Base-by-base conservation (phyloP, 345 rosid genomes). In the Moricandia arvensis region DNA sequence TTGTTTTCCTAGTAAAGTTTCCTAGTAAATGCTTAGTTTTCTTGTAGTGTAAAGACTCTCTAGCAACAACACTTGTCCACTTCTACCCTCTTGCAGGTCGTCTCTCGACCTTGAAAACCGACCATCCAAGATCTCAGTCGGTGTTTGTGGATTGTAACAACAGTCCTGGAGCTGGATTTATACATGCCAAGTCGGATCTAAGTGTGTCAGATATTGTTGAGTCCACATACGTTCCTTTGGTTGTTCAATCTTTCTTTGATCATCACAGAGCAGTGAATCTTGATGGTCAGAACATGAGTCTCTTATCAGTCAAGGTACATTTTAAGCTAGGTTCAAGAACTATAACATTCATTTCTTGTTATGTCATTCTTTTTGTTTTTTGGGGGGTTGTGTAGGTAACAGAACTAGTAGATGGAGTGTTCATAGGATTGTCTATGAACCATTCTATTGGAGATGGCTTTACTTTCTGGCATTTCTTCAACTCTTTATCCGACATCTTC, bases 21-120 rank as follows among this genome's bases (percentile, higher is more conserved):
- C n/a, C n/a, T n/a, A n/a, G n/a, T n/a, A n/a, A n/a, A n/a, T n/a
- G n/a, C n/a, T n/a, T n/a, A n/a, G n/a, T n/a, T n/a, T n/a, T n/a
- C n/a, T n/a, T n/a, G n/a, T n/a, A n/a, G 69, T 86, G 90, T 37
- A 80, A 85, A 75, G 72, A 68, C 18, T 93, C 95, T 43, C 84
- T 88, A 6, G 78, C 92, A 8, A 55, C 72, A 16, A 73, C 91
- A 57, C 97, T 91, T 0, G 78, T 82, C 54, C 87, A 89, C 73
- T 89, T 85, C 83, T 89, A 88, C 68, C 97, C 93, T 0, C 86
- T 91, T 0, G 78, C 92, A 0, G 93, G 98, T 65, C 88, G 97
- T 4, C 82, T 91, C 2, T 86, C 89, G 0, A 60, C 73, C 9
- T 16, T 3, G 3, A 71, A 26, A 45, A 67, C 54, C 4, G 67